These are phyloP conservation scores for Mucor sp. DNA, from an alignment of 371 early-diverging fungal species.

Conservation along the genomic window DNA sequence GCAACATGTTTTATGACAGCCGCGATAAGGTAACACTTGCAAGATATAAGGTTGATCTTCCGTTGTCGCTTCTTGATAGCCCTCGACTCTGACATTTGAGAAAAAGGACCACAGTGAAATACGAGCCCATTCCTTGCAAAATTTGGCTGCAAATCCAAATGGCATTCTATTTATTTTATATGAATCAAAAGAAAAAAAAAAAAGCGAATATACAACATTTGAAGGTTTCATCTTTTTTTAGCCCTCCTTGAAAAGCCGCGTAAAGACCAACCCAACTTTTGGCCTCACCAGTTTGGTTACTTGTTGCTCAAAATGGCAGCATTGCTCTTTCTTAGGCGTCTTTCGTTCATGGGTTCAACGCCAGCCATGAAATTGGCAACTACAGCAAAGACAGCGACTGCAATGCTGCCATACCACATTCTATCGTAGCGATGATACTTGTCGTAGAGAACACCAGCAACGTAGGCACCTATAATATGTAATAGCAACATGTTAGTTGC, in stretches of 20 bases:
- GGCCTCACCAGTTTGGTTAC: background rate
- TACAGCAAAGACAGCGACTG: conserved; percentile 26
- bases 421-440: conserved; percentile 18
- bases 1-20: background rate
- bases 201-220: background rate
- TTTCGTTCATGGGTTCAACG: conserved; percentile 8
- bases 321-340: conserved; percentile 1
- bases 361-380: conserved; percentile 25
- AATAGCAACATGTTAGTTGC: conserved; percentile 39
- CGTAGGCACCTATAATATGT: conserved; percentile 47
- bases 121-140: conserved; percentile 14
- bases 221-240: background rate
- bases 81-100: conserved; percentile 5
- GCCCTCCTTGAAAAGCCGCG: background rate
- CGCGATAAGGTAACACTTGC: conserved; percentile 3
- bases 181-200: background rate
- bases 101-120: conserved; percentile 12
- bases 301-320: background rate
- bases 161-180: background rate
- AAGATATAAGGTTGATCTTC: conserved; percentile 13
- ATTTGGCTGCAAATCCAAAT: conserved; percentile 12
- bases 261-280: background rate
- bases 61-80: background rate
- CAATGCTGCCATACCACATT: conserved; percentile 43
- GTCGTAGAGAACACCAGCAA: conserved; percentile 45